Conservation (phyloP, 202 grass and related monocot species). For the Zoysia matrella region DNA sequence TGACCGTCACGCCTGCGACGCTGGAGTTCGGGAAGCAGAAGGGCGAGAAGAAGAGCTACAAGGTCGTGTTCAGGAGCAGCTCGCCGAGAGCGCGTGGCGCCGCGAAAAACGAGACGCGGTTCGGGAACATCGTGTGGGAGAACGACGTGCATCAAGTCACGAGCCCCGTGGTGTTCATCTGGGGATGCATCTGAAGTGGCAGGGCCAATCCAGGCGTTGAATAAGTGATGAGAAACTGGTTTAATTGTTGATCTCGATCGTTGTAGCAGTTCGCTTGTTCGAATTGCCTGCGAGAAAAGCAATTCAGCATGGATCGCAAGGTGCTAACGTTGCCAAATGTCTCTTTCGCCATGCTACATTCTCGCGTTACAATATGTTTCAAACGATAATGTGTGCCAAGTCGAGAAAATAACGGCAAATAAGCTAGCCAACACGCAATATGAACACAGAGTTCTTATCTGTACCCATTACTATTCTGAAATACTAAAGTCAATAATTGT, state of each 20-base stretch:
- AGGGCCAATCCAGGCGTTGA: background rate
- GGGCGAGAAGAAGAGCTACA: slow-evolving; percentile 54
- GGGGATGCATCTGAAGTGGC: background rate
- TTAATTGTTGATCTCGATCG: background rate
- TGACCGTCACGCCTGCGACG: slow-evolving; percentile 45
- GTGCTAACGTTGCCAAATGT: too few relatives aligned
- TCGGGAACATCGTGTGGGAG: slow-evolving; percentile 24
- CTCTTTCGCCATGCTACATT: too few relatives aligned
- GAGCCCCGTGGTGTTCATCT: slow-evolving; percentile 9
- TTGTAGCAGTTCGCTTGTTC: too few relatives aligned
- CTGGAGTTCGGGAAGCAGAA: slow-evolving; percentile 37
- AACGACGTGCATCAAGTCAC: background rate
- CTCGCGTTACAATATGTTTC: background rate
- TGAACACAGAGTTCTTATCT: too few relatives aligned
- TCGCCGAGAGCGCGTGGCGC: background rate
- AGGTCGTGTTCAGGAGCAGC: slow-evolving; percentile 50
- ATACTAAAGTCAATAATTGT: too few relatives aligned
- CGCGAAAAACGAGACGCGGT: background rate
- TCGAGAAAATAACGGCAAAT: background rate
- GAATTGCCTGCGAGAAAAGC: too few relatives aligned
- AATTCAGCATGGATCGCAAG: too few relatives aligned
- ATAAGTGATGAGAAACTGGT: background rate
- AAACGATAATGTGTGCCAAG: background rate
- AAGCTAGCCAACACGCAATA: too few relatives aligned
- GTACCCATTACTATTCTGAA: too few relatives aligned